These are phyloP conservation scores for Gaeumannomyces sp. DNA, from an alignment of 2,329 filamentous ascomycete species.

Conservation along the genomic window DNA sequence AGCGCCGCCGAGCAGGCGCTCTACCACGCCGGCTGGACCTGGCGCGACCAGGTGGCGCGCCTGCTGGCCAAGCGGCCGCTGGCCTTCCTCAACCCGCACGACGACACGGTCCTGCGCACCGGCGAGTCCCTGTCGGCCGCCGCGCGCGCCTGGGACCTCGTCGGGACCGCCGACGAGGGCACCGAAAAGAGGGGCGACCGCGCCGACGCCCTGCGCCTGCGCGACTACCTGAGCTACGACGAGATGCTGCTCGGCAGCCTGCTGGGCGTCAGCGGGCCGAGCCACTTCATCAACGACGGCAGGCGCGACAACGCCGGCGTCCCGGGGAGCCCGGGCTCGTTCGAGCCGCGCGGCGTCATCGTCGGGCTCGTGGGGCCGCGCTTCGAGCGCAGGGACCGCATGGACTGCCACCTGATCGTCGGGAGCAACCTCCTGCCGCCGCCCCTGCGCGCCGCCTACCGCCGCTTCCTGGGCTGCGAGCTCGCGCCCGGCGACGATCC, in stretches of 20 bases:
- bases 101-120: not conserved
- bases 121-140: not conserved
- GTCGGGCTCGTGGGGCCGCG: not conserved
- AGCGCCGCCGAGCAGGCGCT: not conserved
- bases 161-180: not conserved
- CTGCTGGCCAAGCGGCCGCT: not conserved
- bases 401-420: not conserved
- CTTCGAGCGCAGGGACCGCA: not conserved
- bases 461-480: not conserved
- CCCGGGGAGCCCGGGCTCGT: not conserved
- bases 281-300: not conserved
- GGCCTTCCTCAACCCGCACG: not conserved
- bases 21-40: not conserved
- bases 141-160: not conserved
- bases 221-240: constrained; percentile 1
- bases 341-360: not conserved
- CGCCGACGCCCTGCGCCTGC: not conserved
- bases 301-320: not conserved
- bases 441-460: not conserved
- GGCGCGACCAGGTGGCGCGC: not conserved
- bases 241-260: constrained; percentile 1
- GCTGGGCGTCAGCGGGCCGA: not conserved
- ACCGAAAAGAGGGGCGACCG: too few relatives aligned
- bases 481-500: not conserved
- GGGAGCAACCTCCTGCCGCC: not conserved